These are phyloP conservation scores for Bromus sterilis DNA, from an alignment of 176 grass and related monocot species.

Conservation along the genomic window DNA sequence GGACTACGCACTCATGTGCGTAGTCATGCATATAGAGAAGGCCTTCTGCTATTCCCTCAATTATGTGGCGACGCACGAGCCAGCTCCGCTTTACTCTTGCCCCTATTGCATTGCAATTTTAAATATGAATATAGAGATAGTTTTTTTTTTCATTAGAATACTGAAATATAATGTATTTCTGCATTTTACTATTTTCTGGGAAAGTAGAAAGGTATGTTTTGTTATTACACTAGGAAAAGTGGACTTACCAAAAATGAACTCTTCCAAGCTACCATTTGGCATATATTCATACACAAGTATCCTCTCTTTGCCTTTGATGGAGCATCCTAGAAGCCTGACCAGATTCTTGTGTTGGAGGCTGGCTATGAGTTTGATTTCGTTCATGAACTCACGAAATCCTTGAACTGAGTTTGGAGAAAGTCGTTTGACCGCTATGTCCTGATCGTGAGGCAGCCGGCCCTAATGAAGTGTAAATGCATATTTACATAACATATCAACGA, in stretches of 20 bases:
- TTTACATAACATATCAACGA: not conserved
- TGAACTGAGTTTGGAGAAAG: slow-evolving; percentile 28
- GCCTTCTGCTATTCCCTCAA: slow-evolving; percentile 48
- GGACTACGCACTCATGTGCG: slow-evolving; percentile 28
- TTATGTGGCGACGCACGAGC: slow-evolving; percentile 19
- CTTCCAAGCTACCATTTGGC: slow-evolving; percentile 50
- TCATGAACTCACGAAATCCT: slow-evolving; percentile 51
- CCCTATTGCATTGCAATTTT: not conserved
- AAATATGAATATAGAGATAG: not conserved
- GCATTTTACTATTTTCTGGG: not conserved
- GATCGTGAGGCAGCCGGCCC: slow-evolving; percentile 11
- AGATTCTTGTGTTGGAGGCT: slow-evolving; percentile 42
- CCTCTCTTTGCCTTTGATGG: slow-evolving; percentile 27
- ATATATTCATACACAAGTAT: slow-evolving; percentile 48
- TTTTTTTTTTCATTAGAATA: not conserved
- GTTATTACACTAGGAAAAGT: not conserved
- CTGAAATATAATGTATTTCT: not conserved
- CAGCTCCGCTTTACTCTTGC: slow-evolving; percentile 2
- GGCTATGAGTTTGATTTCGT: slow-evolving; percentile 38
- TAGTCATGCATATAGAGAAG: slow-evolving; percentile 54
- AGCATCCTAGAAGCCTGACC: slow-evolving; percentile 40
- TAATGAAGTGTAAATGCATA: not conserved
- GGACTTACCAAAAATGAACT: slow-evolving; percentile 41
- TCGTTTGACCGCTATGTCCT: slow-evolving; percentile 35
- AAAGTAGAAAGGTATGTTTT: not conserved